Percentiles rank a stretch among this genome's conserved stretches.
Evolutionary conservation across 345 rosid genomes (phyloP).

Genomic region (Luvunga scandens): DNA sequence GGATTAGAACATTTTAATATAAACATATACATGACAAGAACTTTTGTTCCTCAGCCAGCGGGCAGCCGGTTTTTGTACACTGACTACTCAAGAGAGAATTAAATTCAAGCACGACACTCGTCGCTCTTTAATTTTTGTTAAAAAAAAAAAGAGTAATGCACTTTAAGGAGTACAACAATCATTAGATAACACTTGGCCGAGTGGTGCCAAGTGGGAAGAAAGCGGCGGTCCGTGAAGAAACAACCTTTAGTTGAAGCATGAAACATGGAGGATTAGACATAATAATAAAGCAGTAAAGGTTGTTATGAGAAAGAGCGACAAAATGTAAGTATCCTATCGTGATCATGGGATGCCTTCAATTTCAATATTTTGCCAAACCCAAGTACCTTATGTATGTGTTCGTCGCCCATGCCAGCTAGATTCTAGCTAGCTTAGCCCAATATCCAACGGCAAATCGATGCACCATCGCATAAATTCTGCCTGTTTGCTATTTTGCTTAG

Average conservation of each 20-base stretch:
- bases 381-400: neutral
- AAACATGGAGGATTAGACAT: neutral
- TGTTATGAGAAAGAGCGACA: slow-evolving; percentile 11
- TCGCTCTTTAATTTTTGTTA: too few relatives aligned
- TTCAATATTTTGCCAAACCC: neutral
- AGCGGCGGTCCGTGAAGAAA: neutral
- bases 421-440: neutral
- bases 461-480: neutral
- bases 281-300: neutral
- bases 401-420: slow-evolving; percentile 1
- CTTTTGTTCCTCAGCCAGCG: too few relatives aligned
- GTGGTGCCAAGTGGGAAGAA: neutral
- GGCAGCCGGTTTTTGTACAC: too few relatives aligned
- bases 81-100: too few relatives aligned
- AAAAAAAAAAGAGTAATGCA: too few relatives aligned
- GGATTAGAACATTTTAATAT: too few relatives aligned
- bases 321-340: neutral
- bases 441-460: too few relatives aligned
- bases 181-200: neutral
- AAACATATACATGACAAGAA: too few relatives aligned
- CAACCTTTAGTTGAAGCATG: neutral
- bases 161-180: too few relatives aligned
- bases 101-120: too few relatives aligned
- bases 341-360: slow-evolving; percentile 5
- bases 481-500: neutral